Evolutionary conservation across 2,329 filamentous ascomycete species (phyloP).

Genomic region (Fonsecaea erecta): DNA sequence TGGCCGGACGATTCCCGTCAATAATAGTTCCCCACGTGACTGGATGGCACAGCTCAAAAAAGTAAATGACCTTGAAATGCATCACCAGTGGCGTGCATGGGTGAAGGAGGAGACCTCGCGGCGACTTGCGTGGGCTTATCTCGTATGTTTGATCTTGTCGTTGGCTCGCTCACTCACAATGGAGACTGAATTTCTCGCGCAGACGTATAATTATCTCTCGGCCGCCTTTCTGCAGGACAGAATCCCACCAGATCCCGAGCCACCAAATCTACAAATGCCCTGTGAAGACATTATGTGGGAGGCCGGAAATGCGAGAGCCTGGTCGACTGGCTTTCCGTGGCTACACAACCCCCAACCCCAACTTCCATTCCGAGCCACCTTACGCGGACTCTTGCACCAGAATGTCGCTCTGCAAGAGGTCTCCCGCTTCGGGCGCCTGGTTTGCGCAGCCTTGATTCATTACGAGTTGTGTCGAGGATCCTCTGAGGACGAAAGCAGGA

Average conservation of each 20-base stretch:
- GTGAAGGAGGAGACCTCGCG: neutral
- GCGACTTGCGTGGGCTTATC: slow-evolving; percentile 7
- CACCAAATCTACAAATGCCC: neutral
- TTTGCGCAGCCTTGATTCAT: slow-evolving; percentile 1
- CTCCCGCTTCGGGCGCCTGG: neutral
- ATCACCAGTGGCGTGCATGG: neutral
- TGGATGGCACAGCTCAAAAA: neutral
- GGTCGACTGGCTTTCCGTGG: slow-evolving; percentile 2
- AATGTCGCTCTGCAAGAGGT: neutral
- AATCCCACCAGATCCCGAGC: neutral
- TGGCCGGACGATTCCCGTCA: neutral
- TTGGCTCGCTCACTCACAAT: too few relatives aligned
- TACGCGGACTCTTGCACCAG: slow-evolving; percentile 2
- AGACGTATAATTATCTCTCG: neutral
- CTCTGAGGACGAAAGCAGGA: neutral
- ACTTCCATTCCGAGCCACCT: slow-evolving; percentile 2
- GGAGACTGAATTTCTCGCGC: neutral
- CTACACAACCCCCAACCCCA: neutral
- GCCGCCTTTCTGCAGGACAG: neutral
- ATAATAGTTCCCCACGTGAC: neutral
- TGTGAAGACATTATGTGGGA: slow-evolving; percentile 6
- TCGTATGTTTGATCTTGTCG: neutral
- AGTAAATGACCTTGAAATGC: neutral
- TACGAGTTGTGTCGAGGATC: slow-evolving; percentile 1
- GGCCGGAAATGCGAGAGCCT: neutral